Base-by-base conservation (phyloP, 768 basidiomycete genomes). In the Termitomyces titanicus region DNA sequence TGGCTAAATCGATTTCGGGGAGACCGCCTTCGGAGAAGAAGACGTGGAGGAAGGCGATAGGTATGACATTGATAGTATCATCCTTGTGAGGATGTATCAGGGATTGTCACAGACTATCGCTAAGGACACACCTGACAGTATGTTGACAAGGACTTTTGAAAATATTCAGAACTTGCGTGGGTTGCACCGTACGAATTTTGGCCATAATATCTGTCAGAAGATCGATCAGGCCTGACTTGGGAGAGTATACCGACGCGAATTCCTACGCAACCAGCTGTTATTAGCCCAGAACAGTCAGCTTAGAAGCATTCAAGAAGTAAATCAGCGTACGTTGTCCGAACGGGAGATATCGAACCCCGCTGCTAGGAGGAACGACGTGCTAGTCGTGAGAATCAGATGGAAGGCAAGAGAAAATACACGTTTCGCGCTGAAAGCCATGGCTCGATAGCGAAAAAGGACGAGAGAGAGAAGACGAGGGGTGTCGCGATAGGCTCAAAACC, bases 131-230 rank as follows among this genome's bases (percentile, higher is more conserved):
- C 84, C 61, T 81, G 77, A 65, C 85, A 88, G 64, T 87, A 88
- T 64, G 75, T 81, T 3, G 80, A 77, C 55, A 88, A 70, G 0
- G 77, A 69, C 64, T 85, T 76, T 70, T 88, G 85, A 53, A 70
- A 86, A 59, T 82, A 72, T 20, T 79, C 73, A 2, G 74, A 65
- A 57, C 83, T 75, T 22, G 64, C 61, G 55, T 79, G 75, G 8
- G 71, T 73, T 10, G 85, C 86, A 29, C 88, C 86, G 57, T 86
- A 85, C 0, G 86, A 86, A 61, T 88, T 84, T 67, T 89, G 85
- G 53, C 87, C 88, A 81, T 83, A 88, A 65, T 86, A 88, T 27
- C 84, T 86, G 64, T 42, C n/a, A 31, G 24, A 34, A 24, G 25
- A 43, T 22, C 24, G 11, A 48, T 51, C 51, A 47, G 42, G 25